These are phyloP conservation scores for Cochliopodium minus DNA, from an alignment of 208 protist species.

Conservation along the genomic window DNA sequence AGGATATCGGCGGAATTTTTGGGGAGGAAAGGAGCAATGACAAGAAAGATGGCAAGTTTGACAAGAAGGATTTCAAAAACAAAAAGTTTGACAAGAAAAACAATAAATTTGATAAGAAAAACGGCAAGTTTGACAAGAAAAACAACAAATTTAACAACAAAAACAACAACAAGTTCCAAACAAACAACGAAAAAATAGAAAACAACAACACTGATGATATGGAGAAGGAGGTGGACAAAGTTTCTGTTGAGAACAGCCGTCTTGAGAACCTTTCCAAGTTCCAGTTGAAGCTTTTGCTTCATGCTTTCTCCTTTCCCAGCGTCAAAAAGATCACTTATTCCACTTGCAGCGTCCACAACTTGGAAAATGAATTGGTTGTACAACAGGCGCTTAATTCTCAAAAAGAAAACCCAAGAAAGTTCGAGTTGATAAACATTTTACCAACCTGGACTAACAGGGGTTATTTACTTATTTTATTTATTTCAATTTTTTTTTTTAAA, in stretches of 20 bases:
- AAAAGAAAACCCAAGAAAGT: too few species aligned
- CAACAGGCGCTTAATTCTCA: too few species aligned
- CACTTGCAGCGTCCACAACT: constrained; percentile 63
- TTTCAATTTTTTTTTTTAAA: too few species aligned
- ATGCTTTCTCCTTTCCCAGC: constrained; percentile 55
- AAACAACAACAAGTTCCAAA: background rate
- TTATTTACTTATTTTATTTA: too few species aligned
- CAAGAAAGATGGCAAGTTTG: too few species aligned
- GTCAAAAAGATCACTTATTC: constrained; percentile 66
- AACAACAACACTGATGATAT: background rate
- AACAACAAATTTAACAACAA: constrained; percentile 12
- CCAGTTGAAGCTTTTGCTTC: constrained; percentile 58
- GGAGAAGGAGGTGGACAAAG: constrained; percentile 6
- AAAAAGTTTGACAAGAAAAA: too few species aligned
- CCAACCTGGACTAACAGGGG: too few species aligned
- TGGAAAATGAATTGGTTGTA: constrained; percentile 65
- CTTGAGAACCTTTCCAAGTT: constrained; percentile 48
- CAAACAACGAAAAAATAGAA: background rate
- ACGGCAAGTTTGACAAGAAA: constrained; percentile 17
- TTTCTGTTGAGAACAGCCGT: constrained; percentile 23
- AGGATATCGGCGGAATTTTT: too few species aligned
- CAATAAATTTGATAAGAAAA: too few species aligned
- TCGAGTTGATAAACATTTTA: too few species aligned
- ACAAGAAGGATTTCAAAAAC: too few species aligned
- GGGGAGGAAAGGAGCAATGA: too few species aligned